Conservation (phyloP, 805 yeast species). For the Kuraishia floccosa region DNA sequence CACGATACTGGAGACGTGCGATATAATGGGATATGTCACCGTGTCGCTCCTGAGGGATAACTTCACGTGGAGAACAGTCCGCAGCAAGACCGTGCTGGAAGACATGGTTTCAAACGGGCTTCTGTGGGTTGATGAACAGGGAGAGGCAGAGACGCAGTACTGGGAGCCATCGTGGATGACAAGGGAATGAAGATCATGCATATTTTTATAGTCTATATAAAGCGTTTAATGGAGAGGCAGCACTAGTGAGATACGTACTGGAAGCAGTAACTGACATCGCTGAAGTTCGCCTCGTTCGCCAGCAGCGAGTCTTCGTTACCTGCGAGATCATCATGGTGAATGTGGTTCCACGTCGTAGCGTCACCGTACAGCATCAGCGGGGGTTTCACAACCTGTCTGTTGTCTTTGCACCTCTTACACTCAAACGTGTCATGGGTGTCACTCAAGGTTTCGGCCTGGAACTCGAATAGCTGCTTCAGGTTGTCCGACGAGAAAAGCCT, state of each 20-base stretch:
- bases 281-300: slow-evolving; percentile 56
- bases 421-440: slow-evolving; percentile 90
- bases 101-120: slow-evolving; percentile 78
- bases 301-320: slow-evolving; percentile 69
- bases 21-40: slow-evolving; percentile 66
- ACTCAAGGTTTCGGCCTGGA: slow-evolving; percentile 54
- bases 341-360: slow-evolving; percentile 95
- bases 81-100: slow-evolving; percentile 54
- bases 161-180: slow-evolving; percentile 75
- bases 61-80: slow-evolving; percentile 55
- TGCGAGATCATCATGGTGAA: slow-evolving; percentile 47
- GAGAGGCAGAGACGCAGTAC: slow-evolving; percentile 24
- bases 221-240: background rate
- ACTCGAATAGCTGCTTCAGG: slow-evolving; percentile 65
- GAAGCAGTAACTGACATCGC: slow-evolving; percentile 77
- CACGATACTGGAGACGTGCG: slow-evolving; percentile 62
- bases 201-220: background rate
- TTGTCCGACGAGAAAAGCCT: slow-evolving; percentile 79
- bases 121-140: slow-evolving; percentile 71
- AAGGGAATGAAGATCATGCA: slow-evolving; percentile 4
- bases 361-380: slow-evolving; percentile 95
- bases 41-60: slow-evolving; percentile 58
- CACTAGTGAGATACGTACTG: slow-evolving; percentile 78
- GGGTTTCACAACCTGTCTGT: slow-evolving; percentile 51
- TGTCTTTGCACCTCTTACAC: slow-evolving; percentile 68